Percentiles rank a stretch among this genome's conserved stretches.
Evolutionary conservation across 2,329 filamentous ascomycete species (phyloP).

Genomic region (Simplicillium sp.): DNA sequence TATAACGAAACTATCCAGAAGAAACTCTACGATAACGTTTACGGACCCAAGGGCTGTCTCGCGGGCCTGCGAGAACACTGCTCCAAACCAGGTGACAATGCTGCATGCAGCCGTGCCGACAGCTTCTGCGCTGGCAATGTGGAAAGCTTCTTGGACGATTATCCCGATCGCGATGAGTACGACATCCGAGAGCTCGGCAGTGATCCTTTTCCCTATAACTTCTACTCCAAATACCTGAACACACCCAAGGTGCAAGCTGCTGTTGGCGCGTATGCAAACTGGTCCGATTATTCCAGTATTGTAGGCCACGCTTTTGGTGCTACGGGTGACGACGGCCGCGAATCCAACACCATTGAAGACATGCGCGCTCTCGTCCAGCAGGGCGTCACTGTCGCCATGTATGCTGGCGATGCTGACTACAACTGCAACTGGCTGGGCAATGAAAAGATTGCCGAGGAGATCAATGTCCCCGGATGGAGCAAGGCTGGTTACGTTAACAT

Average conservation of each 20-base stretch:
- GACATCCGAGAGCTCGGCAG: constrained; percentile 46
- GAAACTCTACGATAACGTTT: constrained; percentile 44
- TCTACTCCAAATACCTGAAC: constrained; percentile 50
- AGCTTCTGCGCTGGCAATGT: constrained; percentile 29
- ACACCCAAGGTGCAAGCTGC: constrained; percentile 41
- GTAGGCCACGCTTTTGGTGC: constrained; percentile 32
- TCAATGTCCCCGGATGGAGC: constrained; percentile 34
- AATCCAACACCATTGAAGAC: constrained; percentile 29
- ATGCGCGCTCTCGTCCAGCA: constrained; percentile 45
- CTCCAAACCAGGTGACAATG: constrained; percentile 17
- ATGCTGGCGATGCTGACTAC: constrained; percentile 52
- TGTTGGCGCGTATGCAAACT: constrained; percentile 51
- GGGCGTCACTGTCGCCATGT: constrained; percentile 55
- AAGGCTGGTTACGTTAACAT: constrained; percentile 60
- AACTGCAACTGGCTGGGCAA: constrained; percentile 57
- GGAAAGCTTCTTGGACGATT: constrained; percentile 39
- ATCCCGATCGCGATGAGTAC: constrained; percentile 46
- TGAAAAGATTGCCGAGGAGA: constrained; percentile 53
- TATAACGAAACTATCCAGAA: constrained; percentile 2
- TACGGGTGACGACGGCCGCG: constrained; percentile 39
- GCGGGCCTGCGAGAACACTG: not conserved
- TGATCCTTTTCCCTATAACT: constrained; percentile 48
- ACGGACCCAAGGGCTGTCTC: constrained; percentile 36
- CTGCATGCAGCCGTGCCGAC: constrained; percentile 40
- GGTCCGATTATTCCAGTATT: constrained; percentile 32